Evolutionary conservation across 805 yeast genomes (phyloP).

Genomic region (Blastobotrys americana): DNA sequence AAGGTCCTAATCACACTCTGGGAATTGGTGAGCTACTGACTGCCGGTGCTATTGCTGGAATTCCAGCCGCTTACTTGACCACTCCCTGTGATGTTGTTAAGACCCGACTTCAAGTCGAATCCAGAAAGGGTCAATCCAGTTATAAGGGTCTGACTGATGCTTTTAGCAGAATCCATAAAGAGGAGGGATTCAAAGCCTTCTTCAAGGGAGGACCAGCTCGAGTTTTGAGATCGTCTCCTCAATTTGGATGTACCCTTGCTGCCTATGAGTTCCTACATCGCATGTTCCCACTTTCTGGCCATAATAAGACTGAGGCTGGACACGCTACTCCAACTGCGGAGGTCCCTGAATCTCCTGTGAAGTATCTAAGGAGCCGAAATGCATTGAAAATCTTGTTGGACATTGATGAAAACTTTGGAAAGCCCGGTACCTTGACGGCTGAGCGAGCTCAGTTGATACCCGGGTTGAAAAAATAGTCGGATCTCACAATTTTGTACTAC

Average conservation of each 20-base stretch:
- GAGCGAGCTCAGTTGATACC: slow-evolving; percentile 20
- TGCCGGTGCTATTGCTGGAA: slow-evolving; percentile 94
- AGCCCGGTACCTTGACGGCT: slow-evolving; percentile 27
- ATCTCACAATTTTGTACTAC: too few species aligned
- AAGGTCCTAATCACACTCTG: slow-evolving; percentile 68
- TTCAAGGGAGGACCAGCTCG: slow-evolving; percentile 97
- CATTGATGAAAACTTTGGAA: slow-evolving; percentile 40
- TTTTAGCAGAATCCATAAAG: slow-evolving; percentile 59
- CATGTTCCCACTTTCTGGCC: slow-evolving; percentile 56
- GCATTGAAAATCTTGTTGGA: slow-evolving; percentile 38
- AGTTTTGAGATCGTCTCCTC: slow-evolving; percentile 92
- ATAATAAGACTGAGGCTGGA: slow-evolving; percentile 36
- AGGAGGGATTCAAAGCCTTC: slow-evolving; percentile 80
- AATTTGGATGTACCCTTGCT: slow-evolving; percentile 96
- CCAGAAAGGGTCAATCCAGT: slow-evolving; percentile 65
- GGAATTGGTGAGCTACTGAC: slow-evolving; percentile 76
- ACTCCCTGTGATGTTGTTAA: slow-evolving; percentile 97
- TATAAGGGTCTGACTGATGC: slow-evolving; percentile 78
- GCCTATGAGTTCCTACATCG: slow-evolving; percentile 87
- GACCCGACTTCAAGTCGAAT: slow-evolving; percentile 85
- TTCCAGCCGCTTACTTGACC: slow-evolving; percentile 94
- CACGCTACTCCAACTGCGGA: slow-evolving; percentile 35
- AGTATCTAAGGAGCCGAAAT: slow-evolving; percentile 35
- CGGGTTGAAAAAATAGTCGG: slow-evolving; percentile 11
- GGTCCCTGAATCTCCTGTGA: slow-evolving; percentile 26